phyloP scores from a whole-genome alignment of 2,329 filamentous ascomycete genomes.

The Huntiella omanensis region DNA sequence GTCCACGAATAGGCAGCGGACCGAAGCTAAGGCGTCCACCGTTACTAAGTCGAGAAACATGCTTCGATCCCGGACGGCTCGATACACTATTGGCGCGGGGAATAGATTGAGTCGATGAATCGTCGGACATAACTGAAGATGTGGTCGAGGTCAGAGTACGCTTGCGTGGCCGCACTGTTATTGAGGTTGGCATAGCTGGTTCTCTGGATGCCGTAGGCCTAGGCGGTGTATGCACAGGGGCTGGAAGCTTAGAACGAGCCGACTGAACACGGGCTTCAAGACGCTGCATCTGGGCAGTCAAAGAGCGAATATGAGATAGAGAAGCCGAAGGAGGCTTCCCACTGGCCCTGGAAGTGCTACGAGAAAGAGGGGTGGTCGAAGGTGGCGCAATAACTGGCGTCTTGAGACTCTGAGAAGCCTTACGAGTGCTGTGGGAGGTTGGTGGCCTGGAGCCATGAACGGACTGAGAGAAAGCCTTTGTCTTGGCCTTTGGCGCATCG shows the following conservation, averaged over 20 bases:
- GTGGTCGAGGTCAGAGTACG: constrained; percentile 39
- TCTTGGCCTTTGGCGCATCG: constrained; percentile 38
- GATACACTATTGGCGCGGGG: constrained; percentile 17
- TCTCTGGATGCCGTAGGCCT: constrained; percentile 43
- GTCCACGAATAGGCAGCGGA: constrained; percentile 36
- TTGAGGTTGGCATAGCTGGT: constrained; percentile 31
- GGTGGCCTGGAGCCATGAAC: constrained; percentile 14
- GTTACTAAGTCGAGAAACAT: constrained; percentile 39
- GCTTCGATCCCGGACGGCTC: constrained; percentile 22
- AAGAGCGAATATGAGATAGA: constrained; percentile 75
- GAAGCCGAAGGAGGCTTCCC: constrained; percentile 43
- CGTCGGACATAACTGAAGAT: constrained; percentile 29
- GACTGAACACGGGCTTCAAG: constrained; percentile 86
- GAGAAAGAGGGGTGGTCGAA: constrained; percentile 15
- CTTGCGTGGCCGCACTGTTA: constrained; percentile 51
- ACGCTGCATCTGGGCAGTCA: constrained; percentile 94
- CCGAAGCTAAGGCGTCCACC: constrained; percentile 46
- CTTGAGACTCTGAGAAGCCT: constrained; percentile 8
- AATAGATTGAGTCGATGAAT: constrained; percentile 23
- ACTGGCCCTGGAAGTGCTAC: constrained; percentile 28
- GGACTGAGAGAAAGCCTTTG: constrained; percentile 23
- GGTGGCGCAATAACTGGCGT: constrained; percentile 1
- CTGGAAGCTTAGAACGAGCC: constrained; percentile 77
- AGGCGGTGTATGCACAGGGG: constrained; percentile 59
- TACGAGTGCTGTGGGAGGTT: constrained; percentile 16